A percentile compares a stretch with the other conserved stretches of the same genome.
phyloP scores from a whole-genome alignment of 2,329 filamentous ascomycete species.

The Cercospora zeae-maydis region DNA sequence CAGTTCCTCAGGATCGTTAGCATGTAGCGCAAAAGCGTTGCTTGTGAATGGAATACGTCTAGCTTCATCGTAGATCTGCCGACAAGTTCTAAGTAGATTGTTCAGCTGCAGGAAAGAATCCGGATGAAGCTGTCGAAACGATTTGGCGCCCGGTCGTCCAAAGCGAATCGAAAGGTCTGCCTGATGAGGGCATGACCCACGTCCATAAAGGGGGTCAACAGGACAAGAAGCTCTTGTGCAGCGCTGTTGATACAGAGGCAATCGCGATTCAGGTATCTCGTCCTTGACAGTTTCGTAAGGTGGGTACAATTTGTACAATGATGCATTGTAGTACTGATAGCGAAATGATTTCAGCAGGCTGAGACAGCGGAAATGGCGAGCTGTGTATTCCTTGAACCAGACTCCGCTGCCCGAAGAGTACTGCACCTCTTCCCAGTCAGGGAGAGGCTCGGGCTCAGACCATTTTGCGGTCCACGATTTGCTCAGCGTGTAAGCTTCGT shows the following conservation, averaged over 20 bases:
- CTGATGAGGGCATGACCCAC: background rate
- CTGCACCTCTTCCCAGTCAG: background rate
- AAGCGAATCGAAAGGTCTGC: background rate
- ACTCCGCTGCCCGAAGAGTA: background rate
- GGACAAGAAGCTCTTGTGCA: background rate
- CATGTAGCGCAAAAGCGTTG: background rate
- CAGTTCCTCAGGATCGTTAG: background rate
- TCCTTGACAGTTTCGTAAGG: background rate
- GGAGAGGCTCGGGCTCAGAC: background rate
- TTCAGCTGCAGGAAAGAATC: background rate
- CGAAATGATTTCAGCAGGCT: background rate
- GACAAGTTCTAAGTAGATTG: background rate
- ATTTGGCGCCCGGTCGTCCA: background rate
- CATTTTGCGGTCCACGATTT: background rate
- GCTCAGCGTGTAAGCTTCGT: background rate
- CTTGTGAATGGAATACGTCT: background rate
- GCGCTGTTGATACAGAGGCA: background rate
- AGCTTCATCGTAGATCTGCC: slow-evolving; percentile 1
- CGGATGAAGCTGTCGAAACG: slow-evolving; percentile 1
- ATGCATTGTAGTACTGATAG: background rate
- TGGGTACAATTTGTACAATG: background rate
- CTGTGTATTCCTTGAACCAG: background rate
- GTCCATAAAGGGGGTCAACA: background rate
- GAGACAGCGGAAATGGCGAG: background rate
- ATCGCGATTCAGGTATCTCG: background rate